Conservation (phyloP, 2,329 filamentous ascomycete genomes). For the Fusarium illudens region DNA sequence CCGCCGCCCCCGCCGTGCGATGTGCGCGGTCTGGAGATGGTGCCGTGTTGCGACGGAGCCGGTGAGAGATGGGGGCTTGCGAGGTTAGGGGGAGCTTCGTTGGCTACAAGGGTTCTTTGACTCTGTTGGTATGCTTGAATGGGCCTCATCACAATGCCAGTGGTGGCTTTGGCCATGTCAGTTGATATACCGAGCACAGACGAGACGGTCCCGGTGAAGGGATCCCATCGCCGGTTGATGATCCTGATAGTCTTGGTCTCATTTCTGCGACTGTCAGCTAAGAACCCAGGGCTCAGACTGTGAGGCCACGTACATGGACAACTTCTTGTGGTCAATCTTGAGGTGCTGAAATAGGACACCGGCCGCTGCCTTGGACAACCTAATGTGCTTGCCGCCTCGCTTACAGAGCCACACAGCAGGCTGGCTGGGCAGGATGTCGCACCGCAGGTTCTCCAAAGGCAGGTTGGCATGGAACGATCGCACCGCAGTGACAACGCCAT, state of each 20-base stretch:
- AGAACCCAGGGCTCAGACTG: fast-evolving
- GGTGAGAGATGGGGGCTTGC: background rate
- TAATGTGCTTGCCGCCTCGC: constrained; percentile 6
- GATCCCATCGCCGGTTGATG: constrained; percentile 30
- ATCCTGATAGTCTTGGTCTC: constrained; percentile 23
- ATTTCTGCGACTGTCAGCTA: constrained; percentile 9
- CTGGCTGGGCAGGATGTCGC: constrained; percentile 15
- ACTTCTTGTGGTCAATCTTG: constrained; percentile 21
- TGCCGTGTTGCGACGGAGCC: background rate
- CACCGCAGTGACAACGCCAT: constrained; percentile 27
- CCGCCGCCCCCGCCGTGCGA: background rate
- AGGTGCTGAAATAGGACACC: constrained; percentile 15
- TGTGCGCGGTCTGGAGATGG: background rate
- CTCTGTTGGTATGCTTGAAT: constrained; percentile 26
- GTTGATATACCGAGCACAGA: constrained; percentile 10
- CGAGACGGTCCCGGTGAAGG: constrained; percentile 16
- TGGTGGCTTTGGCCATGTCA: constrained; percentile 13
- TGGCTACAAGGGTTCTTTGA: background rate
- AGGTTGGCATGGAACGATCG: constrained; percentile 35
- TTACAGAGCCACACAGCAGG: constrained; percentile 21
- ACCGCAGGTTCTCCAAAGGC: constrained; percentile 28
- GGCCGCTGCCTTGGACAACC: constrained; percentile 24
- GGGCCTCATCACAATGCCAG: constrained; percentile 20
- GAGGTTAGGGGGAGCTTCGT: background rate
- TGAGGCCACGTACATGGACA: background rate